Base-by-base conservation (phyloP, 345 rosid genomes). In the Capsella bursapastoris region DNA sequence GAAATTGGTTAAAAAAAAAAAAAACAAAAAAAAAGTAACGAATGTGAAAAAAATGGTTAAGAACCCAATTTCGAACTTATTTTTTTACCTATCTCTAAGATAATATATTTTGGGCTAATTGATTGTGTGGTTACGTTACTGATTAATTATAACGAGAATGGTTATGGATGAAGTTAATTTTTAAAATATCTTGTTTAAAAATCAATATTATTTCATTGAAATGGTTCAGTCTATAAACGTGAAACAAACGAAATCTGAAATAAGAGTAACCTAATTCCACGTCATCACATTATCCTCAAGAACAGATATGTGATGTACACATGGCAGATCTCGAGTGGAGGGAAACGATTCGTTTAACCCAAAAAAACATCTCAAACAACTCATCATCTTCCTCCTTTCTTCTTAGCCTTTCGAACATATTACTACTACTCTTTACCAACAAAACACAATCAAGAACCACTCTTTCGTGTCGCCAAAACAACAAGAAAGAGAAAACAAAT, bases 281-380 rank as follows among this genome's bases (percentile, higher is more conserved):
- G 73, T 78, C 73, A 72, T 15, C 77, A 58, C 73, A 73, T 73
- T 78, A 78, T 78, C 82, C 55, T 43, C 55, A 78, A 72, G 72
- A 80, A 78, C 40, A 44, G 71, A 72, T 88, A 86, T 85, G 80
- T 65, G 81, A 80, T 80, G 47, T 78, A 57, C 31, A 88, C 55
- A 83, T 92, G 97, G 87, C 90, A 84, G 31, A 68, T 67, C 62
- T 66, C 79, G 60, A 87, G 75, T 87, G 94, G 97, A 79, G 57
- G 87, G 70, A 84, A 79, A 56, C 75, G 83, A 81, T 82, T 81
- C 77, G 76, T 50, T 22, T 60, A 66, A 66, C 81, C 77, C 81
- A 58, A 58, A 71, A 71, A 57, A 77, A 71, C 70, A 78, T 76
- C 65, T 55, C 29, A 6, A 51, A 43, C 56, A 18, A 51, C 41